A percentile compares a stretch with the other conserved stretches of the same genome.
These are phyloP conservation scores for Magnolia sinica DNA, from an alignment of 164 flowering plant genomes.

Conservation along the genomic window DNA sequence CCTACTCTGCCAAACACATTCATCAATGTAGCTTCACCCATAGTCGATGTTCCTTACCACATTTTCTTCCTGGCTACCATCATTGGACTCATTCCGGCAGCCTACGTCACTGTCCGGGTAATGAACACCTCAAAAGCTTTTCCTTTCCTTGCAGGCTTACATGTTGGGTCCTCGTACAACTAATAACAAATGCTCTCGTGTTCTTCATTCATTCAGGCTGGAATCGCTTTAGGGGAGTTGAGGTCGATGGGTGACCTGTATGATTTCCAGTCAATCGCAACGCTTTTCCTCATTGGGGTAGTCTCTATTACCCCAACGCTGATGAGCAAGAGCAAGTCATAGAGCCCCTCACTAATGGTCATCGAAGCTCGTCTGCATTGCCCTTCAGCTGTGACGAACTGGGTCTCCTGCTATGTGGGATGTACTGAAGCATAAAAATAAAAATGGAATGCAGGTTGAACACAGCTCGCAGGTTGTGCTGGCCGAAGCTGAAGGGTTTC, in stretches of 20 bases:
- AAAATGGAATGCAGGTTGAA: not conserved
- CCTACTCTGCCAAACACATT: conserved; percentile 98
- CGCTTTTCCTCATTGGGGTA: conserved; percentile 77
- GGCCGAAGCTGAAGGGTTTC: not conserved
- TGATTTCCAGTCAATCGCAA: conserved; percentile 78
- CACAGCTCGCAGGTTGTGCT: not conserved
- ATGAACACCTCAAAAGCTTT: not conserved
- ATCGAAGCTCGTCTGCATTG: not conserved
- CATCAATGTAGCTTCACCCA: conserved; percentile 92
- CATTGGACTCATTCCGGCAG: conserved; percentile 94
- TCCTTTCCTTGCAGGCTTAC: not conserved
- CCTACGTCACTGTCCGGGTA: conserved; percentile 95
- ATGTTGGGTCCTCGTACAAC: not conserved
- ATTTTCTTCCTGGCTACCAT: conserved; percentile 78
- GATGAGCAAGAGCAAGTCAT: conserved; percentile 50
- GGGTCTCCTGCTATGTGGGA: not conserved
- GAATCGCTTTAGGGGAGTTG: conserved; percentile 84
- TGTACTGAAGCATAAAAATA: not conserved
- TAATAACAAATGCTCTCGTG: not conserved
- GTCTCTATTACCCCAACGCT: conserved; percentile 78
- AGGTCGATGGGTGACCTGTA: conserved; percentile 80
- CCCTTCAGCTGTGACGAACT: not conserved
- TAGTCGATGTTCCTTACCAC: conserved; percentile 89
- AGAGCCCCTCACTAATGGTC: not conserved
- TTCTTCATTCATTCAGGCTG: conserved; percentile 56